A percentile compares a stretch with the other conserved stretches of the same genome.
Evolutionary conservation across 805 yeast species (phyloP).

Genomic region (Pichia paraexigua): DNA sequence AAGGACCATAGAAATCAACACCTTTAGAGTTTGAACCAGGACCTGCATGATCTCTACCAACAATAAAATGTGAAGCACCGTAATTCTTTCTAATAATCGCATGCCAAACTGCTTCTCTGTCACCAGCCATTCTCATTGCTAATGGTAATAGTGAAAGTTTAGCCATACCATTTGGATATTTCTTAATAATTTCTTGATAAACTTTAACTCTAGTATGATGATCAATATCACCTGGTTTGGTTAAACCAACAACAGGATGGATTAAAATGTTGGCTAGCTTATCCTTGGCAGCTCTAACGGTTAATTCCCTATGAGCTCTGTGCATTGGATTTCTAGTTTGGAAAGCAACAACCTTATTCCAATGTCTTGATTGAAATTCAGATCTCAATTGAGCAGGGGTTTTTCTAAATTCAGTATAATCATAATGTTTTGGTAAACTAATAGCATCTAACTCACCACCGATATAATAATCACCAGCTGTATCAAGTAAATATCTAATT

Average conservation of each 20-base stretch:
- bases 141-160: slow-evolving; percentile 79
- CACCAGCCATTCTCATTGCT: slow-evolving; percentile 99
- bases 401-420: slow-evolving; percentile 77
- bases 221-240: slow-evolving; percentile 97
- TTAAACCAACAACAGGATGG: slow-evolving; percentile 95
- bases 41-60: slow-evolving; percentile 98
- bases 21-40: slow-evolving; percentile 87
- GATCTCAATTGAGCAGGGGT: slow-evolving; percentile 86
- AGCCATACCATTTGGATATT: slow-evolving; percentile 93
- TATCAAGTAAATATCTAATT: slow-evolving; percentile 57
- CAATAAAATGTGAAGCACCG: slow-evolving; percentile 95
- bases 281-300: slow-evolving; percentile 94
- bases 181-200: slow-evolving; percentile 83
- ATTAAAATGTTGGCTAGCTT: slow-evolving; percentile 80
- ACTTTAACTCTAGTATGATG: slow-evolving; percentile 97
- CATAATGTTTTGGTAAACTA: slow-evolving; percentile 79
- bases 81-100: slow-evolving; percentile 93
- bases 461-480: slow-evolving; percentile 75
- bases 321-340: slow-evolving; percentile 99
- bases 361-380: slow-evolving; percentile 72
- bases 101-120: slow-evolving; percentile 97
- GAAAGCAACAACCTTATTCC: slow-evolving; percentile 91
- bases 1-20: slow-evolving; percentile 92
- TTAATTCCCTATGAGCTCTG: slow-evolving; percentile 93
- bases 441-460: slow-evolving; percentile 88